Percentiles rank a stretch among this genome's conserved stretches.
Conservation (phyloP, 345 rosid species). For the Cardamine occulta region DNA sequence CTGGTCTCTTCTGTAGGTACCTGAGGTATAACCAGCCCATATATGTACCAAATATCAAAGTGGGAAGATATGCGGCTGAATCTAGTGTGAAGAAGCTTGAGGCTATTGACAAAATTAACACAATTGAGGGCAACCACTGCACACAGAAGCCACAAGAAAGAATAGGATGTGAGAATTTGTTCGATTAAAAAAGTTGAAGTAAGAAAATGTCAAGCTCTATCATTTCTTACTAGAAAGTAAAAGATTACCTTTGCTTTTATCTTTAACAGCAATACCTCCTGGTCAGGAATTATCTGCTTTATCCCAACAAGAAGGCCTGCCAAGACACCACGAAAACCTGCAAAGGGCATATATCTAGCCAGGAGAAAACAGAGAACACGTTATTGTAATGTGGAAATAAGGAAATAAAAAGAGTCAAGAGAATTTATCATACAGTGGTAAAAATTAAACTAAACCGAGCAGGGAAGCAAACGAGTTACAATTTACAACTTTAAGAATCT, state of each 20-base stretch:
- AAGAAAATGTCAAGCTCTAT: constrained; percentile 8
- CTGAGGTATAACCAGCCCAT: constrained; percentile 94
- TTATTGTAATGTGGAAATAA: not conserved
- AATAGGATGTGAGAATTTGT: constrained; percentile 30
- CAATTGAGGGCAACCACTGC: constrained; percentile 95
- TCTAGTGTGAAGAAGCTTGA: constrained; percentile 76
- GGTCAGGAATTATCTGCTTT: constrained; percentile 96
- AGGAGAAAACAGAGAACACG: constrained; percentile 29
- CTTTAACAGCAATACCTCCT: constrained; percentile 71
- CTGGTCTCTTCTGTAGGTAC: constrained; percentile 82
- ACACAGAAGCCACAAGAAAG: constrained; percentile 37
- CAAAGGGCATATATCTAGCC: constrained; percentile 88
- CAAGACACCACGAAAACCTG: constrained; percentile 93
- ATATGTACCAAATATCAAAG: constrained; percentile 88
- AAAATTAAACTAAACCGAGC: not conserved
- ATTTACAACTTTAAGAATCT: not conserved
- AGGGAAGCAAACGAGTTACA: constrained; percentile 4
- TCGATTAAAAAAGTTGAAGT: not conserved
- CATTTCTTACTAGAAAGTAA: not conserved
- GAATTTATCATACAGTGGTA: not conserved
- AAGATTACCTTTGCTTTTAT: constrained; percentile 82
- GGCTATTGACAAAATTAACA: constrained; percentile 66
- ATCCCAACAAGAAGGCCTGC: constrained; percentile 90
- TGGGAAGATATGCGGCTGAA: constrained; percentile 82
- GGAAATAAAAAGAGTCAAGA: not conserved